phyloP scores from a whole-genome alignment of 2,329 filamentous ascomycete genomes.

The Xylaria sp. region DNA sequence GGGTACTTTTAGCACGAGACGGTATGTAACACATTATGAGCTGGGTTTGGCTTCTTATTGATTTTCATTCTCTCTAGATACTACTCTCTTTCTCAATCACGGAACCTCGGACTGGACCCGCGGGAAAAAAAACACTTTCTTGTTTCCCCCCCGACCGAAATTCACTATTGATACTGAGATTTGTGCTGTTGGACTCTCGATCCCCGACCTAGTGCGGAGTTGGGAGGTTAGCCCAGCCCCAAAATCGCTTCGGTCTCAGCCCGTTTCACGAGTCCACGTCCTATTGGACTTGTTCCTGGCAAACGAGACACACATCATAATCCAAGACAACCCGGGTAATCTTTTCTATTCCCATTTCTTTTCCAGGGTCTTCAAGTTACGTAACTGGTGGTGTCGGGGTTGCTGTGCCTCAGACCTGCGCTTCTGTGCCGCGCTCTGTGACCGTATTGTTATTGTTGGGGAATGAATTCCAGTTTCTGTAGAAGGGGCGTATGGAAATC shows the following conservation, averaged over 20 bases:
- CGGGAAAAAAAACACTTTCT: slow-evolving; percentile 2
- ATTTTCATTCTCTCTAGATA: slow-evolving; percentile 10
- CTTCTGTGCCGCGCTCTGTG: slow-evolving; percentile 6
- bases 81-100: slow-evolving; percentile 17
- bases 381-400: not conserved
- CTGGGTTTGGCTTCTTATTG: not conserved
- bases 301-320: not conserved
- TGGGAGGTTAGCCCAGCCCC: not conserved
- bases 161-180: slow-evolving; percentile 22
- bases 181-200: not conserved
- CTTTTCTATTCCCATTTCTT: not conserved
- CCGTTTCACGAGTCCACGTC: slow-evolving; percentile 2
- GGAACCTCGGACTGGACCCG: slow-evolving; percentile 28
- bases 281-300: slow-evolving; percentile 10
- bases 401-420: slow-evolving; percentile 27
- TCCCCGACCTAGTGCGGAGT: not conserved
- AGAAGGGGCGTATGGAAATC: slow-evolving; percentile 11
- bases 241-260: not conserved
- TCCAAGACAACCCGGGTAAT: not conserved
- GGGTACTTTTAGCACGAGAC: not conserved
- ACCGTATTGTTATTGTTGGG: slow-evolving; percentile 26
- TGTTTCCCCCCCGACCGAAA: slow-evolving; percentile 14
- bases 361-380: slow-evolving; percentile 7
- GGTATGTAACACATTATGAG: not conserved
- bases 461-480: slow-evolving; percentile 34